phyloP scores from a whole-genome alignment of 768 basidiomycete species.

The Boletellus ananas region DNA sequence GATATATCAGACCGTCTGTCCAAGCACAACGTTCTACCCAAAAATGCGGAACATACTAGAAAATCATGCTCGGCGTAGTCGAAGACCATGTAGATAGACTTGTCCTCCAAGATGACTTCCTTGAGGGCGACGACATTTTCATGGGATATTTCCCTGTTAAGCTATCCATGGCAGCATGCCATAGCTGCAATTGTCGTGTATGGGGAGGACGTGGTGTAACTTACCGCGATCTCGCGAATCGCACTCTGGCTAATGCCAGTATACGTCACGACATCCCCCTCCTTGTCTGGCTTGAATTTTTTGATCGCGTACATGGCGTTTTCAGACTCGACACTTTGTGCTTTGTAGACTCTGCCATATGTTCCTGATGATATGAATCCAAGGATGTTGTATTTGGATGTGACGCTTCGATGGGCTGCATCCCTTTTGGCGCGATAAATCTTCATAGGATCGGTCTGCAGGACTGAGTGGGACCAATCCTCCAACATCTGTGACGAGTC shows the following conservation, averaged over 20 bases:
- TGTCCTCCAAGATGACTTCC: slow-evolving; percentile 96
- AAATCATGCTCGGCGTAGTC: slow-evolving; percentile 99
- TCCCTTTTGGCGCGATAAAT: slow-evolving; percentile 81
- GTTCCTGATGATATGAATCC: slow-evolving; percentile 99
- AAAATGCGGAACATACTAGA: slow-evolving; percentile 53
- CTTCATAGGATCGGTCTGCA: slow-evolving; percentile 73
- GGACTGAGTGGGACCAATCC: slow-evolving; percentile 34
- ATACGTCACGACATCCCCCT: slow-evolving; percentile 93
- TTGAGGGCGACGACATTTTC: slow-evolving; percentile 88
- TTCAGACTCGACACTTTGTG: slow-evolving; percentile 69
- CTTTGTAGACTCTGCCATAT: slow-evolving; percentile 99
- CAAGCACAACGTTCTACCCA: neutral
- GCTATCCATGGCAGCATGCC: slow-evolving; percentile 36
- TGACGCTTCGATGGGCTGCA: slow-evolving; percentile 57
- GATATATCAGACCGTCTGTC: neutral
- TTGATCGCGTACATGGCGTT: slow-evolving; percentile 89
- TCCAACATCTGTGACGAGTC: slow-evolving; percentile 27
- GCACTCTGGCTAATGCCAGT: slow-evolving; percentile 98
- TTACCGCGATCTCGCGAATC: slow-evolving; percentile 90
- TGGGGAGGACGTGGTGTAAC: slow-evolving; percentile 21
- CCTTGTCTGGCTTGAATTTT: slow-evolving; percentile 99
- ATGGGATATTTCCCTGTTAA: slow-evolving; percentile 87
- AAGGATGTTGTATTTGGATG: slow-evolving; percentile 83
- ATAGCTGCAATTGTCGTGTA: slow-evolving; percentile 15
- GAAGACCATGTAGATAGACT: slow-evolving; percentile 99